phyloP scores from a whole-genome alignment of 192 early-diverging fungal species.

The Entomortierella lignicola region DNA sequence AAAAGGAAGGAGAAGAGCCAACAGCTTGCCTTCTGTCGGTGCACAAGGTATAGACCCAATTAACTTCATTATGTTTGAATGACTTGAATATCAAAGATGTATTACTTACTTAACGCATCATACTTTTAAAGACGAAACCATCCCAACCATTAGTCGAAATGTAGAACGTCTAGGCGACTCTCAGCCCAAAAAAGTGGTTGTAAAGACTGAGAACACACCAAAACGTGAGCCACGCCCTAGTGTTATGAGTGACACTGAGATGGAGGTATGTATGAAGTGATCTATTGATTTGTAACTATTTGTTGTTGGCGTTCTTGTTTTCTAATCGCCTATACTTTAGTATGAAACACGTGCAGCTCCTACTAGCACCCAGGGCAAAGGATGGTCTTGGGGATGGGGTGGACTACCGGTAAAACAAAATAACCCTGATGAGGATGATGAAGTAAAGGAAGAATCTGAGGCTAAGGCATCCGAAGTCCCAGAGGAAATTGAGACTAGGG shows the following conservation, averaged over 20 bases:
- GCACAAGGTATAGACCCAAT: constrained; percentile 32
- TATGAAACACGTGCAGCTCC: constrained; percentile 32
- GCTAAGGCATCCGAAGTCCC: constrained; percentile 27
- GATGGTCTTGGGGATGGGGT: constrained; percentile 84
- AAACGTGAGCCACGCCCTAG: constrained; percentile 31
- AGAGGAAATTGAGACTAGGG: constrained; percentile 44
- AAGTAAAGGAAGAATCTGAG: constrained; percentile 21
- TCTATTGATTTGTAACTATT: background rate
- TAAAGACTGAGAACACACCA: constrained; percentile 2
- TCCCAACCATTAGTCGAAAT: background rate
- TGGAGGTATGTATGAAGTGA: constrained; percentile 53
- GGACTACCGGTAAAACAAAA: constrained; percentile 67
- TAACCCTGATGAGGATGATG: constrained; percentile 51
- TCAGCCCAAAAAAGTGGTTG: constrained; percentile 19
- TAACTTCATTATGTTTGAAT: background rate
- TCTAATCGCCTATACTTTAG: constrained; percentile 7
- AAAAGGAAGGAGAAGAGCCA: constrained; percentile 48
- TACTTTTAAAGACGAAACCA: constrained; percentile 5
- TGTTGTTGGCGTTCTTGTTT: background rate
- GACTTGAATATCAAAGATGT: background rate
- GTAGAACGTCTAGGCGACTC: constrained; percentile 23
- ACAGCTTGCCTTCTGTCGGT: constrained; percentile 45
- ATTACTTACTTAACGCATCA: background rate
- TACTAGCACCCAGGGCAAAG: constrained; percentile 35
- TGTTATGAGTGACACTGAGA: constrained; percentile 71